phyloP scores from a whole-genome alignment of 176 grass and related monocot genomes.

The Oryza meridionalis region DNA sequence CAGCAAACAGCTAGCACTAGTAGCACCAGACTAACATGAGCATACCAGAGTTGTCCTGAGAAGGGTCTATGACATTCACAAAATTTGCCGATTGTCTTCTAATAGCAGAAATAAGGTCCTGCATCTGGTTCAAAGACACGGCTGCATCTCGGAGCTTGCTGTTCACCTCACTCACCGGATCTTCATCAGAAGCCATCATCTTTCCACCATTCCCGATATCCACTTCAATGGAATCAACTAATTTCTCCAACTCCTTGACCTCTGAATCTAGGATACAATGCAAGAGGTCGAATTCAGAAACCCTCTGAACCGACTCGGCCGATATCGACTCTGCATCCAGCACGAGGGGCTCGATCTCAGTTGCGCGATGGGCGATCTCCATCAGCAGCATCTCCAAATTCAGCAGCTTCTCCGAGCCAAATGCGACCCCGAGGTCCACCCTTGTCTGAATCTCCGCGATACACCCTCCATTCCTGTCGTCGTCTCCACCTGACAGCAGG shows the following conservation, averaged over 20 bases:
- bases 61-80: conserved; percentile 43
- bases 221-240: conserved; percentile 41
- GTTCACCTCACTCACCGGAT: conserved; percentile 18
- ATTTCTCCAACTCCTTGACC: conserved; percentile 62
- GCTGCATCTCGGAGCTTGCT: conserved; percentile 46
- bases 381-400: conserved; percentile 78
- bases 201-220: conserved; percentile 45
- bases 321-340: conserved; percentile 38
- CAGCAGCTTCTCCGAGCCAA: conserved; percentile 59
- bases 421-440: conserved; percentile 44
- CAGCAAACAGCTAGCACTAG: neutral
- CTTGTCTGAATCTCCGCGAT: conserved; percentile 37
- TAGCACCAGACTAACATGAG: neutral
- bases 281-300: conserved; percentile 58
- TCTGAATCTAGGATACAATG: conserved; percentile 57
- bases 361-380: conserved; percentile 50
- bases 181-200: conserved; percentile 16
- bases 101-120: conserved; percentile 46
- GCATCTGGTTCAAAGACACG: conserved; percentile 55
- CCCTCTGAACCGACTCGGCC: conserved; percentile 38
- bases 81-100: conserved; percentile 45
- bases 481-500: neutral
- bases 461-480: neutral
- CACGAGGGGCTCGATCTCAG: conserved; percentile 52
- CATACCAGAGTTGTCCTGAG: conserved; percentile 52